Evolutionary conservation across 768 basidiomycete species (phyloP), one percentile per base, ranked within the genome.

Genomic region (Mycena galopus): DNA sequence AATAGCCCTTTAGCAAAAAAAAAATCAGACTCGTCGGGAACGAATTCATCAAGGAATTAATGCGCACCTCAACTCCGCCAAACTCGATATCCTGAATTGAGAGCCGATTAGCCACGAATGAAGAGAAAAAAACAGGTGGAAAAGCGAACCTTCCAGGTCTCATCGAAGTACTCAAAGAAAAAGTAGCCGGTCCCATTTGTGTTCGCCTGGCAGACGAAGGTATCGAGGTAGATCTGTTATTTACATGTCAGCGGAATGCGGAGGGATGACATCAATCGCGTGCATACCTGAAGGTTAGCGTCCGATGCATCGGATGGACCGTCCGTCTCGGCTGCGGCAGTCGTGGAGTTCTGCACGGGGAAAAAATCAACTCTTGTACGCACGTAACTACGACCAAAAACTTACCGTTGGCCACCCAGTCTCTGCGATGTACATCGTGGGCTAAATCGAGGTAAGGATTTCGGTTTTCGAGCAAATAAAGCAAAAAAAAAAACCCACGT

Each of bases 341-440:
- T 88, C 3, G 90, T 91, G 4, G 93, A 92, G 75, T 87, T 79
- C 91, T 92, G 39, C 3, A 27, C 11, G 72, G 16, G 57, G 23
- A 10, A 35, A 47, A 42, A 30, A 32, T 69, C 53, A 57, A 63
- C 66, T 21, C 23, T 27, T 44, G 21, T 2, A 30, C 58, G n/a
- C 30, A 19, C 19, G 14, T 12, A 16, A 30, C 11, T 29, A 14
- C 32, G 23, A 21, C 16, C 10, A 39, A 25, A 47, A 29, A 78
- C 88, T 59, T 79, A 93, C 93, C 59, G 94, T 88, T 35, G 95
- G 88, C 88, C 79, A 80, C 56, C 94, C 94, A 12, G 96, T 98
- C 85, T 99, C 98, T 1, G 97, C 98, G 72, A 99, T 98, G 82
- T 91, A 97, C 88, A 96, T 92, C 56, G 85, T 79, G 0, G 96